Evolutionary conservation across 495 filamentous ascomycete species (phyloP).

Genomic region (Beverwykella pulmonaria): DNA sequence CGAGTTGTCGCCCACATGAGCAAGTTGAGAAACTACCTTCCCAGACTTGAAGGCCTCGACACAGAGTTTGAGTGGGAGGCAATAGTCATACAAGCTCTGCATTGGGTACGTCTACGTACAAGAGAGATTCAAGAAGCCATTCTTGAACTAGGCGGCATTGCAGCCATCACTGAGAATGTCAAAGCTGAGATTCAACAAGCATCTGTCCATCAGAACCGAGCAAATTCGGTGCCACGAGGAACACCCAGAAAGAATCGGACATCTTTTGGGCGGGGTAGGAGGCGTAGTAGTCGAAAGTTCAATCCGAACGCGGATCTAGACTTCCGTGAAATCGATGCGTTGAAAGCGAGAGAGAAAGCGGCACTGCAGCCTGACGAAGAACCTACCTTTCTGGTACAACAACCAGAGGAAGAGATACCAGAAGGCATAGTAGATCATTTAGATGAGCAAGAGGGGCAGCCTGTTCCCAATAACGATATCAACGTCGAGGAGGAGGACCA

Average conservation of each 20-base stretch:
- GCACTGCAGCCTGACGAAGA: neutral
- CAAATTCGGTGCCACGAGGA: neutral
- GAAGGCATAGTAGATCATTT: neutral
- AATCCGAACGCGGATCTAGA: constrained; percentile 15
- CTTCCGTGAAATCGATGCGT: neutral
- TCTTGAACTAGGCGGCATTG: constrained; percentile 9
- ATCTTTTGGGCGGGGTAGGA: constrained; percentile 17
- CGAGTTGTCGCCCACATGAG: constrained; percentile 36
- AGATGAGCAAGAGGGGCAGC: neutral
- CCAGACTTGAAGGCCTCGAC: constrained; percentile 41
- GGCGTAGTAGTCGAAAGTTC: constrained; percentile 24
- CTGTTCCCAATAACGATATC: neutral
- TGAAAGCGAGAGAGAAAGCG: constrained; percentile 13
- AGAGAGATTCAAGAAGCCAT: constrained; percentile 21
- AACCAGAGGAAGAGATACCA: constrained; percentile 5
- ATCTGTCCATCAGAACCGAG: neutral
- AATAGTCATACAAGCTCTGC: constrained; percentile 32
- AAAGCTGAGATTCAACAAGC: constrained; percentile 4
- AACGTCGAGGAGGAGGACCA: neutral
- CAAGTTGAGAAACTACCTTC: constrained; percentile 39
- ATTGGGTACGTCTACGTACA: constrained; percentile 32
- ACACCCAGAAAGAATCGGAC: constrained; percentile 13
- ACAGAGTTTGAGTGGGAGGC: constrained; percentile 39
- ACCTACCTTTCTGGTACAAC: neutral
- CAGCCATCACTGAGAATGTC: neutral